Base-by-base conservation (phyloP, 768 basidiomycete genomes). In the Rubroboletus pulcherrimus region DNA sequence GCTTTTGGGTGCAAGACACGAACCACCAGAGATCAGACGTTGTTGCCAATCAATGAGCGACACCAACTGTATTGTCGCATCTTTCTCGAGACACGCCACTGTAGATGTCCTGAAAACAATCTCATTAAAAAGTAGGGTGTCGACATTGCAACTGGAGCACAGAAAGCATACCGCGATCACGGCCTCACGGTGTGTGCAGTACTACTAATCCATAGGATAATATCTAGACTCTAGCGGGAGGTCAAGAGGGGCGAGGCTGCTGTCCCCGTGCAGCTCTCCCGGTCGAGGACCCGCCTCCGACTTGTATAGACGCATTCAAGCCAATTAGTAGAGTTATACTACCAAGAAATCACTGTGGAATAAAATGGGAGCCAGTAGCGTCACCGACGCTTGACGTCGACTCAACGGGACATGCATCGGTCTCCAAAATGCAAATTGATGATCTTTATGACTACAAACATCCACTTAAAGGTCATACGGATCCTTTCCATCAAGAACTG, bases 361-460 rank as follows among this genome's bases (percentile, higher is more conserved):
- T 35, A 35, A 37, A 35, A 31, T 31, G 14, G 8, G 17, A 24
- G 12, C 8, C 48, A 51, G 7, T 37, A n/a, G 6, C 10, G n/a
- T 33, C 30, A 35, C 35, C 12, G 34, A 47, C 39, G 15, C 35
- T 47, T 21, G 51, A 55, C 35, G 34, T 30, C 19, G 31, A 30
- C 8, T 33, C 15, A 19, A 34, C 8, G 12, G 51, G 49, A 33
- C 37, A 50, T 3, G 9, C 44, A 12, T 44, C 30, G 19, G n/a
- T 35, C 46, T 39, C 34, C 39, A 49, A 50, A 54, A 59, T 58
- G 19, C 45, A 55, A 62, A 57, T 63, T 53, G 48, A 62, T 51
- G 55, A 33, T 48, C 42, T n/a, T 31, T 49, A n/a, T 33, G 50
- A 58, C 49, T 19, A 29, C 51, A 56, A 38, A 51, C 29, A 31